Conservation (phyloP, 208 protist species). For the Leptomonas pyrrhocoris region DNA sequence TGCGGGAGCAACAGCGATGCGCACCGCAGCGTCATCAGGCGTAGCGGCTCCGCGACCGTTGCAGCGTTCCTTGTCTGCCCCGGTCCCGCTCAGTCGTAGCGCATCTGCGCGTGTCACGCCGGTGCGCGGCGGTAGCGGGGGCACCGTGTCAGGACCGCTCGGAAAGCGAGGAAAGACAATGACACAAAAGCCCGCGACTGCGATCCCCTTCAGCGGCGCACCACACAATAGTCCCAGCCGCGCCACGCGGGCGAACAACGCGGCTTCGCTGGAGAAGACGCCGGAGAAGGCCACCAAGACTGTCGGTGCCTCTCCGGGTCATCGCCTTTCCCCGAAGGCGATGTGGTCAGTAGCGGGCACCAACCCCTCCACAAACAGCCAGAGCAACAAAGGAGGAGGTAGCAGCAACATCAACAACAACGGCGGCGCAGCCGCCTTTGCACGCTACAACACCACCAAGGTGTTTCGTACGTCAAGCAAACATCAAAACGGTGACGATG, state of each 20-base stretch:
- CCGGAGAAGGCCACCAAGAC: neutral
- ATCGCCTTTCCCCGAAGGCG: slow-evolving; percentile 15
- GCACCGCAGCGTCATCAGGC: neutral
- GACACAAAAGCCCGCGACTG: too few relatives aligned
- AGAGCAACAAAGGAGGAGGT: too few relatives aligned
- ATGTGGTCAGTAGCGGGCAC: slow-evolving; percentile 13
- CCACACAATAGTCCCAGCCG: neutral
- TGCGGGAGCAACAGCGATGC: neutral
- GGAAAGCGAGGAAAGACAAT: neutral
- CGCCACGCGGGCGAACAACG: neutral
- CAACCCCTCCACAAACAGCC: too few relatives aligned
- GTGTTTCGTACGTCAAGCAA: neutral
- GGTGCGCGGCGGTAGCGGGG: neutral
- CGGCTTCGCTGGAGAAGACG: neutral
- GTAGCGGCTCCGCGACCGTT: neutral
- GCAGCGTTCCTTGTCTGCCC: slow-evolving; percentile 27
- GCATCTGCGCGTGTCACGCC: slow-evolving; percentile 1
- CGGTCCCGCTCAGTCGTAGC: slow-evolving; percentile 8
- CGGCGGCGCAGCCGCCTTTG: slow-evolving; percentile 5
- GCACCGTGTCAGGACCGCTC: neutral
- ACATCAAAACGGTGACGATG: neutral
- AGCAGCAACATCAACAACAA: neutral
- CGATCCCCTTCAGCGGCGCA: neutral
- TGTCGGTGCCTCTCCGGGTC: neutral
- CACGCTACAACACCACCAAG: slow-evolving; percentile 30